Evolutionary conservation across 2,329 filamentous ascomycete genomes (phyloP).

Genomic region (Trichoderma koningii): DNA sequence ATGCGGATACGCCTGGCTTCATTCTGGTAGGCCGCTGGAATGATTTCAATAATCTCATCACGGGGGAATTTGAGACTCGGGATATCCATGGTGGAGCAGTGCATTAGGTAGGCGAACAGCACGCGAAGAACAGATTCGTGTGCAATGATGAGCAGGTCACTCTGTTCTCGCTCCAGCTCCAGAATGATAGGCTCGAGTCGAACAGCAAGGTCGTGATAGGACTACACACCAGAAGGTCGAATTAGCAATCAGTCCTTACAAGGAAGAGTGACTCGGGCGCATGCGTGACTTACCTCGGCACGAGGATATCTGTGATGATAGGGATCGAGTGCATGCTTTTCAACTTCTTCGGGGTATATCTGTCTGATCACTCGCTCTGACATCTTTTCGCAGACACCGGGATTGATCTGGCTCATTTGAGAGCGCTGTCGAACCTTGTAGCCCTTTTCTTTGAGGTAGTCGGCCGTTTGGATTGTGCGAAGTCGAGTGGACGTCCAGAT

Average conservation of each 20-base stretch:
- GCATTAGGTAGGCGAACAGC: conserved; percentile 97
- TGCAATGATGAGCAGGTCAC: conserved; percentile 96
- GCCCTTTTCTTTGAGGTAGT: conserved; percentile 74
- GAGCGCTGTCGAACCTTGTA: conserved; percentile 89
- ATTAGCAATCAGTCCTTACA: conserved; percentile 16
- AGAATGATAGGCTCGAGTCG: conserved; percentile 96
- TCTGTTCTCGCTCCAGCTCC: conserved; percentile 93
- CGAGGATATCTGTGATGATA: conserved; percentile 96
- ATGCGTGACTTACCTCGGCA: conserved; percentile 67
- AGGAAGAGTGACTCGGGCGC: neutral
- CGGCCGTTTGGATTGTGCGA: conserved; percentile 86
- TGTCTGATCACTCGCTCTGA: conserved; percentile 78
- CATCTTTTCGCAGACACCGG: conserved; percentile 92
- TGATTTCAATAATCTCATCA: conserved; percentile 98
- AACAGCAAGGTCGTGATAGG: conserved; percentile 97
- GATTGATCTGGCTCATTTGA: conserved; percentile 97
- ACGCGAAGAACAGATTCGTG: conserved; percentile 98
- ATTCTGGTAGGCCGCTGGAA: conserved; percentile 96
- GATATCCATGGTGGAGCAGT: conserved; percentile 93
- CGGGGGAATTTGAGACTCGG: conserved; percentile 90
- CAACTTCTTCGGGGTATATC: conserved; percentile 85
- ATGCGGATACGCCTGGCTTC: conserved; percentile 90
- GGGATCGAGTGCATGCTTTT: conserved; percentile 89
- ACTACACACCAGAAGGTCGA: conserved; percentile 53
- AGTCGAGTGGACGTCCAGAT: conserved; percentile 95